Percentiles rank a stretch among this genome's conserved stretches.
Conservation (phyloP, 768 basidiomycete genomes). For the Calocera cornea region DNA sequence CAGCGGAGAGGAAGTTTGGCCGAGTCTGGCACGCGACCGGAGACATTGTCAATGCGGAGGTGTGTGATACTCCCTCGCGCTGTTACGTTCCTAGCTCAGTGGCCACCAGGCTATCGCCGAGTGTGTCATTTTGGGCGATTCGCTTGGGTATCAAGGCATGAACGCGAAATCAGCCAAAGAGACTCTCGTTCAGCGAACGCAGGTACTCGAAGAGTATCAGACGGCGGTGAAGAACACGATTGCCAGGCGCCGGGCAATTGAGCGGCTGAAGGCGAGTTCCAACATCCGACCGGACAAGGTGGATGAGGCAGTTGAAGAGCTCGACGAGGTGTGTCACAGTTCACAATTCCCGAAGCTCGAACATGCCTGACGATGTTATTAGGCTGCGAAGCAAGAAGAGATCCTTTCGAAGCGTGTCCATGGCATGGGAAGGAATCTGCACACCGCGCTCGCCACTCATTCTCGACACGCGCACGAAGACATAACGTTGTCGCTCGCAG, state of each 20-base stretch:
- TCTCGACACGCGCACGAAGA: conserved; percentile 82
- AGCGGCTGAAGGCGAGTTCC: conserved; percentile 70
- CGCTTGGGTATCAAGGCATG: conserved; percentile 87
- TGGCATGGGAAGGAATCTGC: conserved; percentile 88
- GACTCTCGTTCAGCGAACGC: conserved; percentile 76
- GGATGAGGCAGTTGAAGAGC: conserved; percentile 81
- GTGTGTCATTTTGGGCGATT: conserved; percentile 91
- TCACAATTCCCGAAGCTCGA: neutral
- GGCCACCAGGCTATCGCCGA: conserved; percentile 64
- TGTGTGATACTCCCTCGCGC: conserved; percentile 10
- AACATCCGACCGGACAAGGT: conserved; percentile 77
- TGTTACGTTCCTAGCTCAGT: neutral
- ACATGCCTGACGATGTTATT: conserved; percentile 1
- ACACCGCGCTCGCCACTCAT: conserved; percentile 71
- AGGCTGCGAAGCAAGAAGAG: conserved; percentile 88
- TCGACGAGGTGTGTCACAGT: conserved; percentile 58
- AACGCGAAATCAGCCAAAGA: conserved; percentile 97
- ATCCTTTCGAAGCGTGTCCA: conserved; percentile 71
- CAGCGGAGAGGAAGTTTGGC: conserved; percentile 74
- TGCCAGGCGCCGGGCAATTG: conserved; percentile 82
- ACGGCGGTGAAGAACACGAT: conserved; percentile 85
- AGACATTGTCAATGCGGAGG: conserved; percentile 78
- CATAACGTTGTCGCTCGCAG: conserved; percentile 74
- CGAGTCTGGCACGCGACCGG: conserved; percentile 75
- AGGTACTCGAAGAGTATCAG: conserved; percentile 88